Evolutionary conservation across 2,329 filamentous ascomycete genomes (phyloP).

Genomic region (Pleoardoris graminearum): DNA sequence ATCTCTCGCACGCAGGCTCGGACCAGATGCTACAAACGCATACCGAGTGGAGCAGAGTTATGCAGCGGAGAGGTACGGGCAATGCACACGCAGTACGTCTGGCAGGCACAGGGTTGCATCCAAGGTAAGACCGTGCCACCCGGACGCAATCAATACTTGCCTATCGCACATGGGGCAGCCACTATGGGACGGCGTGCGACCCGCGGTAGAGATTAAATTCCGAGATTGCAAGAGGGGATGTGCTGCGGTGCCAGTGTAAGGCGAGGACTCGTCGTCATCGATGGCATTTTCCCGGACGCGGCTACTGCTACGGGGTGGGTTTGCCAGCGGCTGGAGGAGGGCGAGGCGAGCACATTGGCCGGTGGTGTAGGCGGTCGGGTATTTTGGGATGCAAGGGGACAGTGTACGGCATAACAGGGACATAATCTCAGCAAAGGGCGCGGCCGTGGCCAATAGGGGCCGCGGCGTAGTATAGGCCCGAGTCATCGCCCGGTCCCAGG

Average conservation of each 20-base stretch:
- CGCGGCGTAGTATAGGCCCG: constrained; percentile 28
- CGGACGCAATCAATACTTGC: constrained; percentile 2
- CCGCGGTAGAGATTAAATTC: neutral
- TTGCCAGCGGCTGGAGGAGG: neutral
- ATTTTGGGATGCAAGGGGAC: constrained; percentile 11
- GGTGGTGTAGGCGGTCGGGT: constrained; percentile 12
- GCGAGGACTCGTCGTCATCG: constrained; percentile 6
- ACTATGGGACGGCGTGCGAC: constrained; percentile 1
- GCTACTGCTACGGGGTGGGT: neutral
- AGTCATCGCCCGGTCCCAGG: constrained; percentile 29
- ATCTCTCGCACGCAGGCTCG: neutral
- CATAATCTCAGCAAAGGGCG: constrained; percentile 31
- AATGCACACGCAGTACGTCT: neutral
- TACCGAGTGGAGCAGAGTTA: neutral
- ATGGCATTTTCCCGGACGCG: constrained; percentile 3
- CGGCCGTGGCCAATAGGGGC: constrained; percentile 26
- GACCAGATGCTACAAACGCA: neutral
- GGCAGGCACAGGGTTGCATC: neutral
- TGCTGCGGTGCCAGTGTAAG: too few relatives aligned
- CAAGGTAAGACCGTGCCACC: constrained; percentile 2
- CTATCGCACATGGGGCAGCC: neutral
- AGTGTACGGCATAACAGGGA: constrained; percentile 26
- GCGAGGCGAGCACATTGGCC: neutral
- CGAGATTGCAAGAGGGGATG: too few relatives aligned
- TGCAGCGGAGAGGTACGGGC: neutral